A percentile compares a stretch with the other conserved stretches of the same genome.
Evolutionary conservation across 1,284 basidiomycete species (phyloP).

Genomic region (Cryptococcus wingfieldii): DNA sequence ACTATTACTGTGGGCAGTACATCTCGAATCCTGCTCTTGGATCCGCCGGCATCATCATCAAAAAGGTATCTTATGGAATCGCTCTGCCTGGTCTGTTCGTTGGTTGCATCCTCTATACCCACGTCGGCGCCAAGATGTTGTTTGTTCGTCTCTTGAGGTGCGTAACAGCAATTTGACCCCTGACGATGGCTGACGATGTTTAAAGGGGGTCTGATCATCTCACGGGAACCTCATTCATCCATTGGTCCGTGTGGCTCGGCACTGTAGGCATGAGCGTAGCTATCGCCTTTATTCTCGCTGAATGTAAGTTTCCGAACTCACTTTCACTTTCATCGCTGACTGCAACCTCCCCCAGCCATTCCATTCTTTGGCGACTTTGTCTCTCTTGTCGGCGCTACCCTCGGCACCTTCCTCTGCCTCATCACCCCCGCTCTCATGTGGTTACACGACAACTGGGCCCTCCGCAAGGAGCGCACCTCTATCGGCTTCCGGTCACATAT

Average conservation of each 20-base stretch:
- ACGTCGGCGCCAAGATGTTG: constrained; percentile 33
- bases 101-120: constrained; percentile 16
- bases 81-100: constrained; percentile 42
- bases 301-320: constrained; percentile 25
- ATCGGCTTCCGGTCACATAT: constrained; percentile 13
- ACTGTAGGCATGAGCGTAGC: constrained; percentile 8
- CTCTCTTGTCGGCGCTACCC: constrained; percentile 27
- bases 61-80: constrained; percentile 47
- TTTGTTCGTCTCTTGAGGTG: constrained; percentile 40
- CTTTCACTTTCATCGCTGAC: constrained; percentile 4
- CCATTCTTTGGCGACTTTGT: constrained; percentile 39
- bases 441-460: constrained; percentile 23
- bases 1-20: constrained; percentile 41
- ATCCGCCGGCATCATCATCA: constrained; percentile 41
- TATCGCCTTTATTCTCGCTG: constrained; percentile 15
- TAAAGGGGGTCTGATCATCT: constrained; percentile 54
- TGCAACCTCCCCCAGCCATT: constrained; percentile 17
- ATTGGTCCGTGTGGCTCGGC: constrained; percentile 16
- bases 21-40: constrained; percentile 40
- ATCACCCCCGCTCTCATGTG: constrained; percentile 19
- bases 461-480: constrained; percentile 15
- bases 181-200: not conserved
- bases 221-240: constrained; percentile 29
- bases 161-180: not conserved
- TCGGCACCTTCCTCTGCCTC: constrained; percentile 24